phyloP scores from a whole-genome alignment of 1,284 basidiomycete species.

The Volvariella volvacea region DNA sequence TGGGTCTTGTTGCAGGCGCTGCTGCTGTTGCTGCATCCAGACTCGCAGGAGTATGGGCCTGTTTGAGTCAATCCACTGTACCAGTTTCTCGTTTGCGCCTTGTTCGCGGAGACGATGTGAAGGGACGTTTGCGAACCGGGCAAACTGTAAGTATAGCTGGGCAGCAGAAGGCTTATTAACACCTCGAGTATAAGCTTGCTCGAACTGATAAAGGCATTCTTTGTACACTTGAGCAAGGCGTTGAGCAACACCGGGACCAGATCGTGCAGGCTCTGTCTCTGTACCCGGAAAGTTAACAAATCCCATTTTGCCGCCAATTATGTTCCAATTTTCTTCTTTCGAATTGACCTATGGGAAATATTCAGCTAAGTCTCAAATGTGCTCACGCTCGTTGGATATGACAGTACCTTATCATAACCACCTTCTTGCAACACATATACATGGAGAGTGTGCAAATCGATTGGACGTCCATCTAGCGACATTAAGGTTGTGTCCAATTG shows the following conservation, averaged over 20 bases:
- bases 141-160: constrained; percentile 34
- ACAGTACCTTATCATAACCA: constrained; percentile 43
- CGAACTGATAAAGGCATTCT: constrained; percentile 50
- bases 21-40: constrained; percentile 18
- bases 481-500: constrained; percentile 34
- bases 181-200: constrained; percentile 21
- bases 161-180: constrained; percentile 15
- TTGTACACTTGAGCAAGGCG: constrained; percentile 56
- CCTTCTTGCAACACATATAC: constrained; percentile 48
- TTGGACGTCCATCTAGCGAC: constrained; percentile 39
- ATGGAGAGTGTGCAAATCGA: constrained; percentile 57
- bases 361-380: too few relatives aligned
- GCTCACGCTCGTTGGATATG: too few relatives aligned
- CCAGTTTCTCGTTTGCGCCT: constrained; percentile 43
- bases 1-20: too few relatives aligned
- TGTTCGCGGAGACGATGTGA: constrained; percentile 45
- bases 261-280: constrained; percentile 47
- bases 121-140: constrained; percentile 32
- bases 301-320: constrained; percentile 58
- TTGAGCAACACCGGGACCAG: constrained; percentile 51
- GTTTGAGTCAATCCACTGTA: constrained; percentile 50
- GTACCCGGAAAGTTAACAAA: constrained; percentile 54
- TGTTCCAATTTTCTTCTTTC: constrained; percentile 49
- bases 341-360: constrained; percentile 35
- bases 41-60: constrained; percentile 39